phyloP scores from a whole-genome alignment of 2,329 filamentous ascomycete genomes.

The Fusarium sp. region DNA sequence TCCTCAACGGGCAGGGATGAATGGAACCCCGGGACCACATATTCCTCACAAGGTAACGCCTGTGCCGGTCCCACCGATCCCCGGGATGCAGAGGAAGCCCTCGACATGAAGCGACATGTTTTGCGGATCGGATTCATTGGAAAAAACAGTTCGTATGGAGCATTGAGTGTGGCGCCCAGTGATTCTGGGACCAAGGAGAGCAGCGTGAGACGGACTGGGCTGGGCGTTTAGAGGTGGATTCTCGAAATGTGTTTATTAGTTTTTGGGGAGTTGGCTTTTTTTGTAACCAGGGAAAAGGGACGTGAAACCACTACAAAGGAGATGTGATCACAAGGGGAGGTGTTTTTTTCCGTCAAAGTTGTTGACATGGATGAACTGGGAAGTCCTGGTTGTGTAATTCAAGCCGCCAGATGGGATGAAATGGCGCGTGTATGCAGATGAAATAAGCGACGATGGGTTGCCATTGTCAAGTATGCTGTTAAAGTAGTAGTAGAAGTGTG shows the following conservation, averaged over 20 bases:
- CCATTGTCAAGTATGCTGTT: slow-evolving; percentile 16
- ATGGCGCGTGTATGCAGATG: slow-evolving; percentile 36
- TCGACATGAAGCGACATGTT: slow-evolving; percentile 30
- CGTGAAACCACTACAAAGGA: slow-evolving; percentile 18
- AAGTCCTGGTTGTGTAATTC: slow-evolving; percentile 37
- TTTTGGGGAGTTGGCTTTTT: slow-evolving; percentile 37
- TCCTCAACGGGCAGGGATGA: slow-evolving; percentile 46
- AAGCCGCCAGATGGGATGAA: slow-evolving; percentile 18
- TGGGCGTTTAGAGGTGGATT: slow-evolving; percentile 45
- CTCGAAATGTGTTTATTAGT: slow-evolving; percentile 37
- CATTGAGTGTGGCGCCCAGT: slow-evolving; percentile 8
- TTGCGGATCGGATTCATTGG: slow-evolving; percentile 13
- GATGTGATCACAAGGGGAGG: slow-evolving; percentile 1
- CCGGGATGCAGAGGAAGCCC: slow-evolving; percentile 50
- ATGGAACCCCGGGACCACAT: slow-evolving; percentile 51
- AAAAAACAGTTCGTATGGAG: slow-evolving; percentile 2
- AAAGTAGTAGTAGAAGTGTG: background rate
- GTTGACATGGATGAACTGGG: slow-evolving; percentile 20
- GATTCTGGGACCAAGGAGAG: background rate
- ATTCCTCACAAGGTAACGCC: slow-evolving; percentile 58
- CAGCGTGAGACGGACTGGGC: slow-evolving; percentile 21
- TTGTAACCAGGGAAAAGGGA: slow-evolving; percentile 31
- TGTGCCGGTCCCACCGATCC: slow-evolving; percentile 58
- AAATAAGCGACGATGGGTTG: slow-evolving; percentile 22
- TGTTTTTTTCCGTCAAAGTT: slow-evolving; percentile 3